These are phyloP conservation scores for Trichoderma atroviride DNA, from an alignment of 2,329 filamentous ascomycete species.

Conservation along the genomic window DNA sequence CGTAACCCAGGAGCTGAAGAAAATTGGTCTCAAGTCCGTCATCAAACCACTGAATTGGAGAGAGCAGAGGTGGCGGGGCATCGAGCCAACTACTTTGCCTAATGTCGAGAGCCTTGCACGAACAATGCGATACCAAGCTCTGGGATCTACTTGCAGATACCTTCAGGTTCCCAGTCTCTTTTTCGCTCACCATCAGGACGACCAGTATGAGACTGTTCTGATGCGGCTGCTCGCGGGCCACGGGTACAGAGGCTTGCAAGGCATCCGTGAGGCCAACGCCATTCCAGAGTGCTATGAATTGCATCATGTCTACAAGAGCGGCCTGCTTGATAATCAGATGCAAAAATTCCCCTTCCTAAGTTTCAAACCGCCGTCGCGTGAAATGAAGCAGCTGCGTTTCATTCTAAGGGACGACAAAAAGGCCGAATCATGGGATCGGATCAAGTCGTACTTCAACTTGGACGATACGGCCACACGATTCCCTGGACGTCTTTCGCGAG, in stretches of 20 bases:
- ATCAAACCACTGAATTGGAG: constrained; percentile 52
- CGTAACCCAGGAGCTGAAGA: constrained; percentile 47
- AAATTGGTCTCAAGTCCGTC: constrained; percentile 41
- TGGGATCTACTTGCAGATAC: constrained; percentile 64
- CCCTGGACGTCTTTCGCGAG: constrained; percentile 31
- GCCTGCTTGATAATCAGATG: constrained; percentile 53
- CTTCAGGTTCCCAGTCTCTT: constrained; percentile 63
- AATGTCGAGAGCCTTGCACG: constrained; percentile 81
- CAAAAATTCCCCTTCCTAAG: constrained; percentile 42
- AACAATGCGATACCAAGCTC: constrained; percentile 68
- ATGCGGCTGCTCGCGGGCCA: constrained; percentile 74
- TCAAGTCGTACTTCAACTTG: constrained; percentile 28
- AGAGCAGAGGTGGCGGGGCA: constrained; percentile 35
- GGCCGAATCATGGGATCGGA: constrained; percentile 30
- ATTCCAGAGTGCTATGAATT: constrained; percentile 86
- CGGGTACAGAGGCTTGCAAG: constrained; percentile 68
- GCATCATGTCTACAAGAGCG: constrained; percentile 70
- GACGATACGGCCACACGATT: constrained; percentile 36
- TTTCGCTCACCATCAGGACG: constrained; percentile 84
- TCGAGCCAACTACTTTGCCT: constrained; percentile 45
- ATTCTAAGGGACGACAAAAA: constrained; percentile 37
- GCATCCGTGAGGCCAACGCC: constrained; percentile 64
- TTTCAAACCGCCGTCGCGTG: constrained; percentile 38
- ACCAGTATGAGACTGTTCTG: constrained; percentile 87
- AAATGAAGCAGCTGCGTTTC: constrained; percentile 37